phyloP scores from a whole-genome alignment of 1,284 basidiomycete species.

The Marasmius sp. region DNA sequence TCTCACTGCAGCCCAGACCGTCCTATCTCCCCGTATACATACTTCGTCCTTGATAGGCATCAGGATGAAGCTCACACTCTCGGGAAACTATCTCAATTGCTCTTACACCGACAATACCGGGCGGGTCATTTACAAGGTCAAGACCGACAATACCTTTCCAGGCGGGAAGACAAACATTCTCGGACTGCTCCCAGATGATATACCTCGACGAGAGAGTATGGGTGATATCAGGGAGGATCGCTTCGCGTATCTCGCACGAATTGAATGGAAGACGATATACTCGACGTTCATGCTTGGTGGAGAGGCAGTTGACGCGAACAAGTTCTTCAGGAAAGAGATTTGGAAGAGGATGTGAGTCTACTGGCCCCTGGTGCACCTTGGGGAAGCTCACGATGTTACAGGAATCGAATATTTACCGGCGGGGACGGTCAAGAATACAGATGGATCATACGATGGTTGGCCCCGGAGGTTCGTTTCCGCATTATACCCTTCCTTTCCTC shows the following conservation, averaged over 20 bases:
- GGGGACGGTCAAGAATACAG: conserved; percentile 35
- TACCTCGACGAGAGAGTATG: conserved; percentile 1
- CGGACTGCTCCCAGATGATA: conserved; percentile 13
- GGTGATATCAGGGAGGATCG: conserved; percentile 16
- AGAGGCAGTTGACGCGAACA: conserved; percentile 20
- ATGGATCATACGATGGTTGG: conserved; percentile 26
- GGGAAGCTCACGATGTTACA: conserved; percentile 10
- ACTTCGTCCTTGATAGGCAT: no score
- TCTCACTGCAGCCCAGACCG: no score
- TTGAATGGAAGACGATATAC: conserved; percentile 26
- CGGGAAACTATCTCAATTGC: background rate
- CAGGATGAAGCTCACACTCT: background rate
- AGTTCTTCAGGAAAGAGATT: background rate
- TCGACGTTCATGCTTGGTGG: conserved; percentile 25
- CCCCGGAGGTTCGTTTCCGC: conserved; percentile 20
- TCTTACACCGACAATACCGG: conserved; percentile 26
- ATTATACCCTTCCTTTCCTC: background rate
- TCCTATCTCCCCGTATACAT: no score
- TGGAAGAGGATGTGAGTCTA: background rate
- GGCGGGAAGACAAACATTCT: conserved; percentile 17
- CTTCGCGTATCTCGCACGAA: conserved; percentile 27
- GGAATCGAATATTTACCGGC: conserved; percentile 29
- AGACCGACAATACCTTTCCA: conserved; percentile 16
- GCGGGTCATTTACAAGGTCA: conserved; percentile 26
- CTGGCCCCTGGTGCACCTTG: conserved; percentile 21